These are phyloP conservation scores for Helichrysum umbraculigerum DNA, from an alignment of 129 eudicot species.

Conservation along the genomic window DNA sequence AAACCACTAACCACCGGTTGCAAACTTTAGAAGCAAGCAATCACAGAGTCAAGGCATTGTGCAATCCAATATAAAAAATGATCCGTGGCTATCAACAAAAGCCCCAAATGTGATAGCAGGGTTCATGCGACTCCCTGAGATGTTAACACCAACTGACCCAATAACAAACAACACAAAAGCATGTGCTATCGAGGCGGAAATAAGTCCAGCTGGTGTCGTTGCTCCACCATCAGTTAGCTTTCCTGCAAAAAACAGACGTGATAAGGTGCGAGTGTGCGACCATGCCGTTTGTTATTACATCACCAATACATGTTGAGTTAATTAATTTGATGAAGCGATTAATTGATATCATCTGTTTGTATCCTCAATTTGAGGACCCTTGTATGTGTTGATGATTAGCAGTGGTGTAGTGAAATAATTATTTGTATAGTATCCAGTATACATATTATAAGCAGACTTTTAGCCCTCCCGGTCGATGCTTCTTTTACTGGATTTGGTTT, in stretches of 20 bases:
- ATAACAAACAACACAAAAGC: slow-evolving; percentile 57
- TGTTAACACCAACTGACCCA: slow-evolving; percentile 57
- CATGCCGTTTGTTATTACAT: too few relatives aligned
- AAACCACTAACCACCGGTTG: slow-evolving; percentile 16
- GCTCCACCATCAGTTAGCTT: slow-evolving; percentile 48
- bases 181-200: slow-evolving; percentile 48
- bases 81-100: neutral
- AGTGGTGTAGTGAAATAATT: too few relatives aligned
- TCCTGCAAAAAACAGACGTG: slow-evolving; percentile 18
- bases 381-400: too few relatives aligned
- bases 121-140: slow-evolving; percentile 63
- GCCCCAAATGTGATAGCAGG: slow-evolving; percentile 18
- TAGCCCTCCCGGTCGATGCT: too few relatives aligned
- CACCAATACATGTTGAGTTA: too few relatives aligned
- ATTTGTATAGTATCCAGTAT: too few relatives aligned
- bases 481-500: too few relatives aligned
- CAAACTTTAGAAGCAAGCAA: slow-evolving; percentile 19
- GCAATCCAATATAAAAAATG: neutral
- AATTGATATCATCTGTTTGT: too few relatives aligned
- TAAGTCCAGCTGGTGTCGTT: slow-evolving; percentile 50
- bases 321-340: too few relatives aligned
- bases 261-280: too few relatives aligned
- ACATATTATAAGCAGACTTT: too few relatives aligned
- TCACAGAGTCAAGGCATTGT: neutral
- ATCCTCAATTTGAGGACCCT: too few relatives aligned